Percentiles rank a stretch among this genome's conserved stretches.
These are phyloP conservation scores for Paramecium tetraurelia DNA, from an alignment of 73 alveolate species.

Conservation along the genomic window DNA sequence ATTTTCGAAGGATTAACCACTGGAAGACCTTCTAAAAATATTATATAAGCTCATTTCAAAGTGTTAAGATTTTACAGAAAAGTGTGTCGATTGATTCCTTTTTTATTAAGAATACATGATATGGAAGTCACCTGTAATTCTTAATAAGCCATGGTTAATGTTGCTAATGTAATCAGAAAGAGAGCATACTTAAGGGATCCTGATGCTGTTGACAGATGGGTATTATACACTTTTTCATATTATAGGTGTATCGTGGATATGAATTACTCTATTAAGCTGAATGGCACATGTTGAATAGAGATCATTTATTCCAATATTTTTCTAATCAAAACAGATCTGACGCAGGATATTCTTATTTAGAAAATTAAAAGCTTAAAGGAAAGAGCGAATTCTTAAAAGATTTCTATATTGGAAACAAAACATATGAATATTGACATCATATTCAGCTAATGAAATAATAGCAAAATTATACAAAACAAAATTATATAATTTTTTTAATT, in stretches of 20 bases:
- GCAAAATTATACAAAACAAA: background rate
- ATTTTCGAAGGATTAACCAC: constrained; percentile 48
- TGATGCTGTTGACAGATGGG: constrained; percentile 47
- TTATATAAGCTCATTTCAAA: constrained; percentile 50
- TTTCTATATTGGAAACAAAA: constrained; percentile 52
- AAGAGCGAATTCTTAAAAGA: constrained; percentile 55
- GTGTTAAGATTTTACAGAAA: constrained; percentile 55
- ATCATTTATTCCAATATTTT: constrained; percentile 50
- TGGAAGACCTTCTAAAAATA: constrained; percentile 55
- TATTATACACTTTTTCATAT: background rate
- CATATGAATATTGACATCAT: constrained; percentile 53
- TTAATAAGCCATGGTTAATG: constrained; percentile 56
- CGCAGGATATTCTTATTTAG: constrained; percentile 60
- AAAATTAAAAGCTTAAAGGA: constrained; percentile 34
- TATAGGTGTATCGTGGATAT: constrained; percentile 26
- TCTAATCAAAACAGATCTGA: constrained; percentile 33
- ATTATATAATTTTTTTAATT: background rate
- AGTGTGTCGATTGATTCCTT: constrained; percentile 55
- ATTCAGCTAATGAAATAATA: background rate
- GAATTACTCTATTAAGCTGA: constrained; percentile 51
- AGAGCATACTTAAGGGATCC: constrained; percentile 53
- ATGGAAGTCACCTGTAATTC: constrained; percentile 36
- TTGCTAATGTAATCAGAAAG: constrained; percentile 45
- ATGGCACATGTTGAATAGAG: constrained; percentile 49
- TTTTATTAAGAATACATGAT: constrained; percentile 54